phyloP scores from a whole-genome alignment of 2,329 filamentous ascomycete species.

The Aschersonia sp. region DNA sequence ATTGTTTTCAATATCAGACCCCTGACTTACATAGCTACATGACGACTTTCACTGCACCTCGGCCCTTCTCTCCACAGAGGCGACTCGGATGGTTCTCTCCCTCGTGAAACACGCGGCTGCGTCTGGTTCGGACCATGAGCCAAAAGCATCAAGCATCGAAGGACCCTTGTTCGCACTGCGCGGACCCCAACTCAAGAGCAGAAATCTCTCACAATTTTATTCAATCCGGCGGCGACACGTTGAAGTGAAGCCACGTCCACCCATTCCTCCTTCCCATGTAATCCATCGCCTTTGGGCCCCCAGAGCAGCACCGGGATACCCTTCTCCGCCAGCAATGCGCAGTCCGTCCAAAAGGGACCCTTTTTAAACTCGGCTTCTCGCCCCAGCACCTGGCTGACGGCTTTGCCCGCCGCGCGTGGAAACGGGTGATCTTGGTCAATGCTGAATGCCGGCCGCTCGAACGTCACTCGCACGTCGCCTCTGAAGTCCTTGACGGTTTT shows the following conservation, averaged over 20 bases:
- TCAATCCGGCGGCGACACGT: slow-evolving; percentile 15
- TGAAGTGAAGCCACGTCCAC: slow-evolving; percentile 26
- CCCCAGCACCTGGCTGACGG: slow-evolving; percentile 13
- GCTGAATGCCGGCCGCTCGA: slow-evolving; percentile 27
- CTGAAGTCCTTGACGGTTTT: slow-evolving; percentile 20
- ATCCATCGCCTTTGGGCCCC: slow-evolving; percentile 30
- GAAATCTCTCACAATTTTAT: background rate
- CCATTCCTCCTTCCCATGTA: slow-evolving; percentile 36
- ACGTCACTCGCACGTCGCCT: slow-evolving; percentile 23
- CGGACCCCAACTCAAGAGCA: background rate
- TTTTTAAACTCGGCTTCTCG: slow-evolving; percentile 11
- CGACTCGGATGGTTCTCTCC: too few species aligned
- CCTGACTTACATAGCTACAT: too few species aligned
- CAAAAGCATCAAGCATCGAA: background rate
- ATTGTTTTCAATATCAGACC: too few species aligned
- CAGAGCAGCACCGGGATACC: slow-evolving; percentile 32
- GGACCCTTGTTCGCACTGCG: background rate
- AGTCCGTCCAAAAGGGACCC: slow-evolving; percentile 33
- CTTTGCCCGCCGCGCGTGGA: slow-evolving; percentile 14
- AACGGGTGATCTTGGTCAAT: slow-evolving; percentile 25
- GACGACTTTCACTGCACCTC: too few species aligned
- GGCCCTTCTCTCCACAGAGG: too few species aligned
- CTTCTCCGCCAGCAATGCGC: slow-evolving; percentile 26
- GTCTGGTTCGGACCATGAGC: background rate
- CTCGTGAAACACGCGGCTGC: too few species aligned